phyloP scores from a whole-genome alignment of 768 basidiomycete species.

The Termitomyces eurrhizus region DNA sequence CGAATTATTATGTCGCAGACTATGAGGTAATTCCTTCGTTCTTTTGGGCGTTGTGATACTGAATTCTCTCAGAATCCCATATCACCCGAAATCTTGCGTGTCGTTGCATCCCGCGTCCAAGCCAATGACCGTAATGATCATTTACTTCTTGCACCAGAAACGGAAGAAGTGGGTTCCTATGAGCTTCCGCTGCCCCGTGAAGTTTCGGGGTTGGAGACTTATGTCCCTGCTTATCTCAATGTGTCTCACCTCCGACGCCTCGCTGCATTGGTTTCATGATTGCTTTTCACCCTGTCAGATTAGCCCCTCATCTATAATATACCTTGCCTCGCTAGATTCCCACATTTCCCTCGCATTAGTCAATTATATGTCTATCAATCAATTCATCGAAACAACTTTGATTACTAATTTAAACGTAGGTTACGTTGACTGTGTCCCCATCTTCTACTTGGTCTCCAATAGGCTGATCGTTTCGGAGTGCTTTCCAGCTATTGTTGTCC shows the following conservation, averaged over 20 bases:
- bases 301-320: slow-evolving; percentile 38
- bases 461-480: slow-evolving; percentile 43
- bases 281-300: slow-evolving; percentile 17
- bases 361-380: not conserved
- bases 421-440: slow-evolving; percentile 32
- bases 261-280: slow-evolving; percentile 79
- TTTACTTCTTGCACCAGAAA: slow-evolving; percentile 91
- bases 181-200: slow-evolving; percentile 93
- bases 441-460: slow-evolving; percentile 54
- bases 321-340: slow-evolving; percentile 40
- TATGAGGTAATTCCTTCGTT: slow-evolving; percentile 67
- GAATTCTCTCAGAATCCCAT: slow-evolving; percentile 72
- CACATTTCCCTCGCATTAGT: slow-evolving; percentile 31
- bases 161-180: slow-evolving; percentile 95
- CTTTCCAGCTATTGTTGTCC: slow-evolving; percentile 20
- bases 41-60: not conserved
- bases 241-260: slow-evolving; percentile 85
- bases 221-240: slow-evolving; percentile 88
- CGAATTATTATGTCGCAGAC: slow-evolving; percentile 98
- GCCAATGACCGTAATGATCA: slow-evolving; percentile 98
- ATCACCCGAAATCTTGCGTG: slow-evolving; percentile 93
- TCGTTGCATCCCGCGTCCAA: slow-evolving; percentile 93
- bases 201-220: slow-evolving; percentile 94
- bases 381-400: not conserved
- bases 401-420: slow-evolving; percentile 2